phyloP scores from a whole-genome alignment of 2,329 filamentous ascomycete species.

The Nigrograna mackinnonii region DNA sequence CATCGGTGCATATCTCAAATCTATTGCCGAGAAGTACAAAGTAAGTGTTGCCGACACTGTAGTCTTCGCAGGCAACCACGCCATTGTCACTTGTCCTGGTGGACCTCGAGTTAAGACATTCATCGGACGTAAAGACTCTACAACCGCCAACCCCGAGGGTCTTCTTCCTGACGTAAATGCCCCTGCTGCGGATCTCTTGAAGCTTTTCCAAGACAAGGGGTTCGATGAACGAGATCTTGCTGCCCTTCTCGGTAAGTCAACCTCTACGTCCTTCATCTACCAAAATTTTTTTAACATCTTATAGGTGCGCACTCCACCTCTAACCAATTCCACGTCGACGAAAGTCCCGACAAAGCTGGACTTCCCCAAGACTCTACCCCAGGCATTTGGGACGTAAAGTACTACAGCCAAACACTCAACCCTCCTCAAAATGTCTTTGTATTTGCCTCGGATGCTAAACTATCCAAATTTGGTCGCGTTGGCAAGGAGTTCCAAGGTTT shows the following conservation, averaged over 20 bases:
- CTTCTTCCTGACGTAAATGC: conserved; percentile 8
- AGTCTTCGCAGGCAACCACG: neutral
- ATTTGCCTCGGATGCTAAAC: too few species aligned
- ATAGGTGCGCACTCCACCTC: conserved; percentile 54
- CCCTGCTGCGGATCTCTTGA: conserved; percentile 1
- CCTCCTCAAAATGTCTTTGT: too few species aligned
- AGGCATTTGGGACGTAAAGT: conserved; percentile 35
- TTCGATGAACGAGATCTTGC: conserved; percentile 53
- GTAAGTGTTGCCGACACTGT: too few species aligned
- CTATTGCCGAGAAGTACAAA: too few species aligned
- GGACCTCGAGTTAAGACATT: neutral
- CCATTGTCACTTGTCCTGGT: neutral
- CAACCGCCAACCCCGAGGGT: conserved; percentile 1
- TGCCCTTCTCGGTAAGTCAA: conserved; percentile 55
- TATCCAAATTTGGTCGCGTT: too few species aligned
- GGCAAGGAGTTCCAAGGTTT: too few species aligned
- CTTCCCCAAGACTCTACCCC: conserved; percentile 52
- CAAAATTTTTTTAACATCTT: neutral
- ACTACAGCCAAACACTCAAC: too few species aligned
- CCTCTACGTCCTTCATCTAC: conserved; percentile 11
- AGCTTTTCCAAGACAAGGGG: conserved; percentile 25
- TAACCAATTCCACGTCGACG: conserved; percentile 24
- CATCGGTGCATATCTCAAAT: neutral
- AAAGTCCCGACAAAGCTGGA: too few species aligned
- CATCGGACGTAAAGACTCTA: conserved; percentile 11